Evolutionary conservation across 345 rosid species (phyloP), one percentile per base, ranked within the genome.

Genomic region (Raphanus sativus): DNA sequence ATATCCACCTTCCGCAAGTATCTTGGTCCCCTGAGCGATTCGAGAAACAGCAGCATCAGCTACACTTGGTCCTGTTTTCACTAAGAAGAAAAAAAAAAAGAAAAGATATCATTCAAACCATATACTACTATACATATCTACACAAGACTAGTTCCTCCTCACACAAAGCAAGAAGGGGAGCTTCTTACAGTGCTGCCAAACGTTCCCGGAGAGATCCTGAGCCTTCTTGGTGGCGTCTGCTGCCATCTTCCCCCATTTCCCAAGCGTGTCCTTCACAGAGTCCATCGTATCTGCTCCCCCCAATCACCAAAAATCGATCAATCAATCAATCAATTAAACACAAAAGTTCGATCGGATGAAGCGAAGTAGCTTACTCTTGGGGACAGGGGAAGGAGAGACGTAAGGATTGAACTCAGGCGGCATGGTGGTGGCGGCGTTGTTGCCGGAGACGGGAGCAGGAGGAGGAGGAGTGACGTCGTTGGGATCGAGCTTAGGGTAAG

Each of bases 1-100:
- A 50, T 92, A 92, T 48, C 99, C 99, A 77, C 97, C 99, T 82
- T 95, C 98, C 2, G 99, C 97, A 52, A 95, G 85, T 32, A 95
- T 89, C 75, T 93, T 93, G 4, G 97, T 89, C 65, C 93, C 90
- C 80, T 93, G 97, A 67, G 98, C 97, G 74, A 95, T 89, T 80
- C 97, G 85, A 21, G 96, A 83, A 59, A 93, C 87, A 15, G 99
- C 94, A 80, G 98, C 92, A 83, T 95, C 99, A 0, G 97, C 87
- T 58, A 95, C 86, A 85, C 94, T 91, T 26, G 98, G 97, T 10
- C 91, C 94, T 2, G 96, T 95, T 76, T 93, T 95, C 92, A 95
- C 98, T 93, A 86, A 60, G 76, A 45, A 8, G 15, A 25, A 2
- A 68, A 11, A 2, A 55, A 26, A 13, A 1, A 13, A 21, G 58